phyloP scores from a whole-genome alignment of 2,329 filamentous ascomycete genomes.

The Phoma sp. region DNA sequence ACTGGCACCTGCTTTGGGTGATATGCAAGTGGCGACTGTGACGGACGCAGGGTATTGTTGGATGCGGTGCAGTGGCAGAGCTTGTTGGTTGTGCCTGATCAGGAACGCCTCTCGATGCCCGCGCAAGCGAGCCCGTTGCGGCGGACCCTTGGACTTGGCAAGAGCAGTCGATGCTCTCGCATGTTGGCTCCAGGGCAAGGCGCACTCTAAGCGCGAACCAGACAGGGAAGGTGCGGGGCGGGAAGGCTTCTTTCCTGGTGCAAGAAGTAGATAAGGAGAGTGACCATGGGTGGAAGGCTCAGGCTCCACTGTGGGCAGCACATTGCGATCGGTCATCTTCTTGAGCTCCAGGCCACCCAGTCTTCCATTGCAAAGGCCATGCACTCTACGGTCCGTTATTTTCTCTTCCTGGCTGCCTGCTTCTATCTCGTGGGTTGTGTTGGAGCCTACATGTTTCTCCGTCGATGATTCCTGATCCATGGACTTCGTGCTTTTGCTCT shows the following conservation, averaged over 20 bases:
- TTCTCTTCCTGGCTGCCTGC: too few relatives aligned
- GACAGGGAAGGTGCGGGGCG: not conserved
- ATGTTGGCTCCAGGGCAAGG: not conserved
- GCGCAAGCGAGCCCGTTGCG: constrained; percentile 15
- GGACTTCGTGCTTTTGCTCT: not conserved
- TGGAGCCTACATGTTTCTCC: too few relatives aligned
- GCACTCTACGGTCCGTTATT: too few relatives aligned
- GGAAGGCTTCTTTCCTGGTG: not conserved
- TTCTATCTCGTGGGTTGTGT: too few relatives aligned
- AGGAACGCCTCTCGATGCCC: constrained; percentile 6
- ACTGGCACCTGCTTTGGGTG: not conserved
- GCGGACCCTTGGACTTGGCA: constrained; percentile 9
- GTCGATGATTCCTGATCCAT: not conserved
- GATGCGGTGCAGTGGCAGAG: constrained; percentile 1
- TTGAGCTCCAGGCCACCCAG: too few relatives aligned
- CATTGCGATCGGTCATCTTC: too few relatives aligned
- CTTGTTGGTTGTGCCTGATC: constrained; percentile 4
- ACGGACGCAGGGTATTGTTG: constrained; percentile 1
- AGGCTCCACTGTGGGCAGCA: too few relatives aligned
- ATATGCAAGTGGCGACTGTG: not conserved
- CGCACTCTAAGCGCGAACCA: not conserved
- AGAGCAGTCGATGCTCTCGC: constrained; percentile 2
- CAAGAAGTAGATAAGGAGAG: too few relatives aligned
- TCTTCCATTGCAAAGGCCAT: too few relatives aligned
- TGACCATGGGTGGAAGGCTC: too few relatives aligned